Conservation (phyloP, 805 yeast genomes). For the Candida sphagnicola region DNA sequence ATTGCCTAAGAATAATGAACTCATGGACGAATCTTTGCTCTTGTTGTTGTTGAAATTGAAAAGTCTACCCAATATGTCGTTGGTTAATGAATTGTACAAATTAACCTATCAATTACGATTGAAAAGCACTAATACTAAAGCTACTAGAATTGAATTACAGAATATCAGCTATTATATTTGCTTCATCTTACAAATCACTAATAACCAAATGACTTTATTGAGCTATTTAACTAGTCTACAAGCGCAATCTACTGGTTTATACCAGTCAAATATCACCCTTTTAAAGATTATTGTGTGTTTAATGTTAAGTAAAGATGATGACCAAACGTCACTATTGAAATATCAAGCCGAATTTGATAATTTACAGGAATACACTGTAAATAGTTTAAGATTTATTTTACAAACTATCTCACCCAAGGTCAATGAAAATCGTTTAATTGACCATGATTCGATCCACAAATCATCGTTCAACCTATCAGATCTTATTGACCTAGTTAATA, state of each 20-base stretch:
- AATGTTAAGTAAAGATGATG: not conserved
- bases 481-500: not conserved
- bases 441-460: not conserved
- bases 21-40: conserved; percentile 25
- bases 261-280: conserved; percentile 4
- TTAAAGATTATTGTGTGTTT: not conserved
- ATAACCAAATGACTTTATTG: conserved; percentile 23
- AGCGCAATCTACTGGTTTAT: conserved; percentile 9
- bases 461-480: not conserved
- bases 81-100: conserved; percentile 43
- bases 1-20: conserved; percentile 33
- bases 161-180: conserved; percentile 31
- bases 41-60: conserved; percentile 38
- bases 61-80: conserved; percentile 36
- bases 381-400: conserved; percentile 1
- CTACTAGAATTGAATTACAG: not conserved
- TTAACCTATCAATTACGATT: conserved; percentile 36
- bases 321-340: not conserved
- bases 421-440: not conserved
- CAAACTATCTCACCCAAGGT: not conserved
- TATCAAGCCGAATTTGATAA: not conserved
- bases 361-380: conserved; percentile 1
- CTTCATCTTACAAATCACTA: conserved; percentile 25
- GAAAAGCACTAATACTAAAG: conserved; percentile 10
- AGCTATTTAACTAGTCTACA: conserved; percentile 22